These are phyloP conservation scores for Lasiodiplodia gonubiensis DNA, from an alignment of 2,329 filamentous ascomycete genomes.

Conservation along the genomic window DNA sequence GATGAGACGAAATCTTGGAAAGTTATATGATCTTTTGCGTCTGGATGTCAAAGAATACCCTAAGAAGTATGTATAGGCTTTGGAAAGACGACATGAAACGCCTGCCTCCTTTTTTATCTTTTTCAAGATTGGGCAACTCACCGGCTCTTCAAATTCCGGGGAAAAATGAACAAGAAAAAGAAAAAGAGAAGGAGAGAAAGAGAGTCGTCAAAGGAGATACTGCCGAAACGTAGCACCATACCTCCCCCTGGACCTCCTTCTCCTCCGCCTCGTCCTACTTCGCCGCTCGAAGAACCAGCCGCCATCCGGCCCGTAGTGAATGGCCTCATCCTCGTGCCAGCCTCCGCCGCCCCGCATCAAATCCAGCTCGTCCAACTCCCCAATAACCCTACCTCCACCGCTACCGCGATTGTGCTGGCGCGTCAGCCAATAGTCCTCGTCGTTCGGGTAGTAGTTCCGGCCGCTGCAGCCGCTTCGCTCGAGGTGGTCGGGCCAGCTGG, in stretches of 20 bases:
- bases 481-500: neutral
- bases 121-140: neutral
- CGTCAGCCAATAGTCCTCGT: neutral
- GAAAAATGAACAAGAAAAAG: neutral
- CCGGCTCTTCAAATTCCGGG: neutral
- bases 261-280: slow-evolving; percentile 6
- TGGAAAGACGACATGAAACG: neutral
- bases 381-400: neutral
- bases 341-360: neutral
- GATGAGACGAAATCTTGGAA: neutral
- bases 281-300: slow-evolving; percentile 3
- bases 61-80: neutral
- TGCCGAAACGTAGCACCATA: neutral
- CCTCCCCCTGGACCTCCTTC: neutral
- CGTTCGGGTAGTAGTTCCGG: neutral
- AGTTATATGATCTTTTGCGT: neutral
- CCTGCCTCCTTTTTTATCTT: neutral
- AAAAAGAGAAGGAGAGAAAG: neutral
- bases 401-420: neutral
- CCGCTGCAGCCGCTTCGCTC: neutral
- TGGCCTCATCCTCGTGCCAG: neutral
- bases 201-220: neutral
- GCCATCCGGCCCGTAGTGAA: neutral
- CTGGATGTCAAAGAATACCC: neutral
- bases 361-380: neutral